Base-by-base conservation (phyloP, 805 yeast genomes). In the Hanseniaspora singularis region DNA sequence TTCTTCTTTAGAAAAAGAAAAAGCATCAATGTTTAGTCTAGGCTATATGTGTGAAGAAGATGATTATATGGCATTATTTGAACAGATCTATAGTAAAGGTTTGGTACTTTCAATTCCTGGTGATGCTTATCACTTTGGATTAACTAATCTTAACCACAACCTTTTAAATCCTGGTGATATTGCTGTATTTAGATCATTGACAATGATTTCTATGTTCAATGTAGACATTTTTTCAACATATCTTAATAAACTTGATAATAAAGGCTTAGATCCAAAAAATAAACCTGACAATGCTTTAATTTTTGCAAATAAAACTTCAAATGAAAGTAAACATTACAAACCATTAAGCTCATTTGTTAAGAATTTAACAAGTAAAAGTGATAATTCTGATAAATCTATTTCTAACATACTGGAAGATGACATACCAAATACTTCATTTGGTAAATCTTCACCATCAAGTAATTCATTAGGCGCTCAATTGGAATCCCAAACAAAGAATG, bases 151-250 rank as follows among this genome's bases (percentile, higher is more conserved):
- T 8, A 39, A 42, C 3, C 40, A 39, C 18, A 15, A 32, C 14
- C 15, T 36, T 11, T 14, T 36, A 8, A 40, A 42, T 31, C 46
- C 46, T 6, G 46, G 42, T 22, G 49, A 40, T 22, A 30, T 27
- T 9, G 39, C 45, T 16, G 36, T 49, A 31, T 14, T 40, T 4
- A 36, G 33, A 24, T 7, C 33, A 12, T 40, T 45, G 22, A 33
- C 43, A 4, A 15, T 37, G 24, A 19, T 45, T 12, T 46, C 49
- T 10, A 11, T 46, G 19, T 28, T 15, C 15, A 40, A 46, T 24
- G 49, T 46, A 30, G 49, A 46, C 31, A 45, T 46, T 3, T 46
- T 46, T 19, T 15, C 27, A 37, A 28, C 15, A 14, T 46, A 32
- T 40, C 27, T 46, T 9, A 46, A 46, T 19, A 46, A 39, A 27